Base-by-base conservation (phyloP, 345 rosid species). In the Rubroshorea leprosula region DNA sequence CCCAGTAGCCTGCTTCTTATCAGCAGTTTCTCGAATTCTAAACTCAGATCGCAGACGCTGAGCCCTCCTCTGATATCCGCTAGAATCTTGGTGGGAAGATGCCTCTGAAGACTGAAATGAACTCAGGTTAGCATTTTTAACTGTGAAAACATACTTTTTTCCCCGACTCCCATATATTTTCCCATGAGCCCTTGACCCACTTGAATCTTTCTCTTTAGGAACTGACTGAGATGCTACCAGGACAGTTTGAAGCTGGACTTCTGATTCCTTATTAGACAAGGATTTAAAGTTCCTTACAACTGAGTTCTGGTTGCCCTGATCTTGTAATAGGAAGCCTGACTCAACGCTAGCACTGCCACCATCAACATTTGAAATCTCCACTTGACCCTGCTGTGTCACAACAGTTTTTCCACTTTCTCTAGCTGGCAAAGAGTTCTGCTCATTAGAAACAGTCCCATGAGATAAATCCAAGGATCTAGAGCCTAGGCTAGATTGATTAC, bases 11-110 rank as follows among this genome's bases (percentile, higher is more conserved):
- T 71, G 81, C 54, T 62, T 76, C 69, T 58, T 77, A 23, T 76
- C 89, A 46, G 64, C 52, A 66, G 50, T 78, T 66, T 83, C 99
- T 63, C 90, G 77, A 61, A 82, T 79, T 59, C 96, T 80, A 72
- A 90, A 87, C 68, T 89, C 96, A 25, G 87, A 77, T 62, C 76
- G 77, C 61, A 73, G 80, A 1, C 73, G 89, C 10, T 75, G 86
- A 55, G 71, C 72, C 62, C 83, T 82, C 72, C 86, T 82, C 61
- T 76, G 87, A 72, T 74, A 72, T 49, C 87, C 83, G 72, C 69
- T 49, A 71, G 83, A 57, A 61, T 90, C 90, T n/a, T 62, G 55
- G 47, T 51, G 75, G 74, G 83, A 75, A 68, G 5, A 29, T 9
- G 57, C 68, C 59, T 87, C 92, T 68, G 82, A 44, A 68, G 71